These are phyloP conservation scores for Phoma sp. DNA, from an alignment of 2,329 filamentous ascomycete species.

Conservation along the genomic window DNA sequence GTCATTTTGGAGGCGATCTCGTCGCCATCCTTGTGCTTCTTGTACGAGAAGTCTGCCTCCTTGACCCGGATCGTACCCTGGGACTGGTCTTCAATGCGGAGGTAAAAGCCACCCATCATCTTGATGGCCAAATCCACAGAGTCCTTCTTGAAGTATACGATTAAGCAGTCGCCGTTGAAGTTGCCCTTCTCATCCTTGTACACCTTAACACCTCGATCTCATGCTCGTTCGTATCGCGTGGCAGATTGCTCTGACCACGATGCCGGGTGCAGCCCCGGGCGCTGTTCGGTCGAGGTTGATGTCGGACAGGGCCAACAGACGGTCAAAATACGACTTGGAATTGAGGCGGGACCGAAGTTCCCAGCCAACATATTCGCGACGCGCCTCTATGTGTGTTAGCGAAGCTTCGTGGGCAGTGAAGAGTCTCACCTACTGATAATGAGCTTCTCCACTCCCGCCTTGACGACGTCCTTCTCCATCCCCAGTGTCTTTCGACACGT, in stretches of 20 bases:
- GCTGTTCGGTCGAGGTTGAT: too few relatives aligned
- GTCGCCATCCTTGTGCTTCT: slow-evolving; percentile 74
- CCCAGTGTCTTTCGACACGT: too few relatives aligned
- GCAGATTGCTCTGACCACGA: slow-evolving; percentile 69
- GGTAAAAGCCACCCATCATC: slow-evolving; percentile 81
- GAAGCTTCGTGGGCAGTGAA: too few relatives aligned
- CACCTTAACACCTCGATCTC: slow-evolving; percentile 90
- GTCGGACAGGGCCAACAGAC: too few relatives aligned
- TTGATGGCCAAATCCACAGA: slow-evolving; percentile 86
- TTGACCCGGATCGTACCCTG: slow-evolving; percentile 74
- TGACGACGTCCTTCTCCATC: too few relatives aligned
- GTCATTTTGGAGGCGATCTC: slow-evolving; percentile 55
- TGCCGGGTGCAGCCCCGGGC: too few relatives aligned
- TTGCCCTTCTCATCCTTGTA: slow-evolving; percentile 81
- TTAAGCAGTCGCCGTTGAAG: slow-evolving; percentile 91
- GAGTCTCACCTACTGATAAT: too few relatives aligned
- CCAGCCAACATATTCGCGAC: too few relatives aligned
- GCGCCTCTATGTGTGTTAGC: too few relatives aligned
- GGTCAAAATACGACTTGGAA: too few relatives aligned
- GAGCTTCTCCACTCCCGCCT: too few relatives aligned
- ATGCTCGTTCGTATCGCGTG: slow-evolving; percentile 74
- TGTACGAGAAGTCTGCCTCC: slow-evolving; percentile 87
- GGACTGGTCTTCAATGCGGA: slow-evolving; percentile 64
- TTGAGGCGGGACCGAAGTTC: too few relatives aligned
- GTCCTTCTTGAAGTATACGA: slow-evolving; percentile 94